Evolutionary conservation across 345 rosid genomes (phyloP).

Genomic region (Arabidopsis suecica): DNA sequence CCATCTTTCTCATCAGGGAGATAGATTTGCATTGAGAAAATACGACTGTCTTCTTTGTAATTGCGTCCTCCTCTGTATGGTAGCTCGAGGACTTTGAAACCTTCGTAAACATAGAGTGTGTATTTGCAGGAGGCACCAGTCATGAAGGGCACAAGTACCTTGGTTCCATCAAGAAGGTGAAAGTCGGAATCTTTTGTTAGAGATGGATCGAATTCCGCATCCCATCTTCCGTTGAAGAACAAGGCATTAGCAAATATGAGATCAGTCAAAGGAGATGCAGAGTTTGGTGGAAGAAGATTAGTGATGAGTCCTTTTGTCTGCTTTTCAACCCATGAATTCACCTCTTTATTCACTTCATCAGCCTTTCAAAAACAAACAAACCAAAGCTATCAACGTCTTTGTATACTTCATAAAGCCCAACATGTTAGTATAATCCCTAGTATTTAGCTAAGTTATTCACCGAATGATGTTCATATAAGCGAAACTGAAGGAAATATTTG

Average conservation of each 20-base stretch:
- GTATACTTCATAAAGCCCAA: neutral
- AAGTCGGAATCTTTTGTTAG: slow-evolving; percentile 24
- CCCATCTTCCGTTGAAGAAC: slow-evolving; percentile 38
- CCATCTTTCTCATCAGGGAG: slow-evolving; percentile 35
- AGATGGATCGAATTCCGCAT: neutral
- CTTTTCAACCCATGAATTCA: slow-evolving; percentile 70
- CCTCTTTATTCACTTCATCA: slow-evolving; percentile 56
- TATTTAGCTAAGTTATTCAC: neutral
- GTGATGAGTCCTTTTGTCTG: slow-evolving; percentile 38
- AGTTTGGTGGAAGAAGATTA: slow-evolving; percentile 1
- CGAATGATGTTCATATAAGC: neutral
- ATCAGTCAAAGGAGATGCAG: slow-evolving; percentile 17
- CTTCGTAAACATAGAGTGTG: slow-evolving; percentile 14
- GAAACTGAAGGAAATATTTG: neutral
- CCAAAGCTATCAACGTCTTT: neutral
- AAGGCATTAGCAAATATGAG: slow-evolving; percentile 30
- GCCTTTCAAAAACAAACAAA: slow-evolving; percentile 47
- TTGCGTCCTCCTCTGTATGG: neutral
- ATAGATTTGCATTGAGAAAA: slow-evolving; percentile 16
- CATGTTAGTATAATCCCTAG: neutral
- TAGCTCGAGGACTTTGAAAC: slow-evolving; percentile 24
- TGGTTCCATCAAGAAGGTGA: slow-evolving; percentile 34
- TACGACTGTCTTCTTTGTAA: neutral
- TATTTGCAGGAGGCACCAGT: too few relatives aligned
- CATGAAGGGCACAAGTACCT: slow-evolving; percentile 37